A percentile compares a stretch with the other conserved stretches of the same genome.
Evolutionary conservation across 139 green algal species (phyloP).

Genomic region (Tetraselmis chui): DNA sequence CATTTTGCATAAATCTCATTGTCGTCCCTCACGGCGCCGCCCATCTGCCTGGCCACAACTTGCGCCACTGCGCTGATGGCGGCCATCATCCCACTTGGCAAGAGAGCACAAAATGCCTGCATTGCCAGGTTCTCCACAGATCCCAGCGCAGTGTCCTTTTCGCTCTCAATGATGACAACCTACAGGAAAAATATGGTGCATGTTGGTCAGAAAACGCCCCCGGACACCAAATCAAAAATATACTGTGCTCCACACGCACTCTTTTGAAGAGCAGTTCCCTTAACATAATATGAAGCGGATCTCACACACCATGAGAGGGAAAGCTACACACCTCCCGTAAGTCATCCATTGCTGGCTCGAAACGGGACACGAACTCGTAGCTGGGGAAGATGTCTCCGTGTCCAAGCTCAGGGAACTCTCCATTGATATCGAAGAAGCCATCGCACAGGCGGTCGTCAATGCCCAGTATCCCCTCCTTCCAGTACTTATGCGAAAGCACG

Average conservation of each 20-base stretch:
- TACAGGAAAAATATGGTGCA: too few relatives aligned
- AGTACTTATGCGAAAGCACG: constrained; percentile 21
- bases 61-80: constrained; percentile 18
- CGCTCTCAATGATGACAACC: constrained; percentile 43
- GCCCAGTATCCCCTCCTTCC: constrained; percentile 27
- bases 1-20: neutral
- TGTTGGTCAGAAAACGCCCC: too few relatives aligned
- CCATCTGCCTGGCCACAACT: constrained; percentile 39
- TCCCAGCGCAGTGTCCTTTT: constrained; percentile 25
- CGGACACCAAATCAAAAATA: too few relatives aligned
- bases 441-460: constrained; percentile 34
- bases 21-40: constrained; percentile 14
- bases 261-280: too few relatives aligned
- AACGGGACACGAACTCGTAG: constrained; percentile 24
- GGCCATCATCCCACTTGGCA: neutral
- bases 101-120: constrained; percentile 19
- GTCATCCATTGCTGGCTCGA: constrained; percentile 15
- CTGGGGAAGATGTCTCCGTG: constrained; percentile 29
- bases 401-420: constrained; percentile 37
- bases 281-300: too few relatives aligned
- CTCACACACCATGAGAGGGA: too few relatives aligned
- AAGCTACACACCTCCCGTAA: constrained; percentile 33
- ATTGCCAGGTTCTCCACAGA: constrained; percentile 4
- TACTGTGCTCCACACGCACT: too few relatives aligned
- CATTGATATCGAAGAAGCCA: constrained; percentile 46